A percentile compares a stretch with the other conserved stretches of the same genome.
phyloP scores from a whole-genome alignment of 768 basidiomycete species.

The Mycena venus region DNA sequence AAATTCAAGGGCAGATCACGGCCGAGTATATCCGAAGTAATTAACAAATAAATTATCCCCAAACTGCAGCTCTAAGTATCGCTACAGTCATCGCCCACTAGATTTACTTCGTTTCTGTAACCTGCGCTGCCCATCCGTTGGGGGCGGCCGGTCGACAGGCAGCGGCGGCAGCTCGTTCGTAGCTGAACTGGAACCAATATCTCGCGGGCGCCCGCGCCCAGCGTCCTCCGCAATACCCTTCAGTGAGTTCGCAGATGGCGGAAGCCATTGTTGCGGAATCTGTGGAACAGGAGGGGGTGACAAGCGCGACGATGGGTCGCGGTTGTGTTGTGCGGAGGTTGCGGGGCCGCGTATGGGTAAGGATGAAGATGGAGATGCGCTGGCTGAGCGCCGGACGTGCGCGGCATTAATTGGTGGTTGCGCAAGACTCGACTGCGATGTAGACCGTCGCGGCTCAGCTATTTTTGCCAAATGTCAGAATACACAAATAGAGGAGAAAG shows the following conservation, averaged over 20 bases:
- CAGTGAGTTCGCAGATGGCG: neutral
- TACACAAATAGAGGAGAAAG: neutral
- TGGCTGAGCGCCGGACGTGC: slow-evolving; percentile 4
- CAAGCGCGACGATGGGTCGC: neutral
- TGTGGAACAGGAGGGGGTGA: slow-evolving; percentile 28
- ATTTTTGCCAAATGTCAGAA: neutral
- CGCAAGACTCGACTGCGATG: slow-evolving; percentile 16
- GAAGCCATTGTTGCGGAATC: slow-evolving; percentile 28
- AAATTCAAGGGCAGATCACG: no score
- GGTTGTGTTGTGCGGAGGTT: neutral
- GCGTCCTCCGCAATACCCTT: slow-evolving; percentile 1
- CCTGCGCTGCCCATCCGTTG: neutral
- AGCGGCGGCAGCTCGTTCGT: neutral
- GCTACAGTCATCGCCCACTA: neutral
- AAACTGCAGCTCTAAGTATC: neutral
- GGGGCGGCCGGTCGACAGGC: slow-evolving; percentile 20
- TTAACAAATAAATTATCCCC: slow-evolving; percentile 5
- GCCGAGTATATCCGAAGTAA: neutral
- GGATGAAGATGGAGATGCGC: slow-evolving; percentile 6
- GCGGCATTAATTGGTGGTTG: slow-evolving; percentile 11
- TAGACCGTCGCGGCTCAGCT: slow-evolving; percentile 26
- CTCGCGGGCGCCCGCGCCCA: slow-evolving; percentile 25
- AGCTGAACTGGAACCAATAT: neutral
- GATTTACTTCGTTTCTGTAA: slow-evolving; percentile 30
- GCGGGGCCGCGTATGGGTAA: neutral